Evolutionary conservation across 1,284 basidiomycete genomes (phyloP).

Genomic region (Ustilago trichophora): DNA sequence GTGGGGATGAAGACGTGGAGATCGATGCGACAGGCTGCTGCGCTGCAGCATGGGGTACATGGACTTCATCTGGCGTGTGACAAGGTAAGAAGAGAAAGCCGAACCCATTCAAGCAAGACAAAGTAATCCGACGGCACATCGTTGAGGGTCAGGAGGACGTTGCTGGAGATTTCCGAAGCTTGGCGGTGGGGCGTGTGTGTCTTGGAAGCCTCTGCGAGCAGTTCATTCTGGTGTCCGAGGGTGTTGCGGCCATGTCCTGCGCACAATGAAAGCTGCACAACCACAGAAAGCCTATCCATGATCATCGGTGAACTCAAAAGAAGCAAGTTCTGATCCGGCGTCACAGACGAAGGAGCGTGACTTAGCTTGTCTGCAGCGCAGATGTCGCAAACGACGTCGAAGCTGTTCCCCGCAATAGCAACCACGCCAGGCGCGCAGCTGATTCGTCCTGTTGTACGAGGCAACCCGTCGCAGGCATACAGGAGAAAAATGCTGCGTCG

Average conservation of each 20-base stretch:
- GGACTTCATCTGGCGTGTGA: background rate
- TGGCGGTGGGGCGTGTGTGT: background rate
- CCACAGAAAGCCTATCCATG: constrained; percentile 2
- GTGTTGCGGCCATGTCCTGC: too few relatives aligned
- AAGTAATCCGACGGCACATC: background rate
- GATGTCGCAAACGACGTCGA: background rate
- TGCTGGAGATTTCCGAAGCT: constrained; percentile 4
- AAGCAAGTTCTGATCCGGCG: background rate
- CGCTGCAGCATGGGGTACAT: constrained; percentile 9
- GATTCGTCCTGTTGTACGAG: too few relatives aligned
- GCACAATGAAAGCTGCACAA: constrained; percentile 3
- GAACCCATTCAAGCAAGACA: background rate
- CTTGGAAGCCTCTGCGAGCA: background rate
- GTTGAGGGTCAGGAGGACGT: background rate
- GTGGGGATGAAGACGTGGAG: constrained; percentile 5
- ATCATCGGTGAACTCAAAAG: constrained; percentile 8
- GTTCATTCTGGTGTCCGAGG: background rate
- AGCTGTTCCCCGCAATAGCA: too few relatives aligned
- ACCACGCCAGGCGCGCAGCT: too few relatives aligned
- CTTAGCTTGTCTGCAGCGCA: background rate
- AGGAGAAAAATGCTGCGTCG: too few relatives aligned
- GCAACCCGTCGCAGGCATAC: too few relatives aligned
- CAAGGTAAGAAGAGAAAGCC: constrained; percentile 7
- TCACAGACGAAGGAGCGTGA: background rate
- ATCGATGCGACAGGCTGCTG: constrained; percentile 1